Evolutionary conservation across 208 protist species (phyloP).

Genomic region (Trypanosoma grayi): DNA sequence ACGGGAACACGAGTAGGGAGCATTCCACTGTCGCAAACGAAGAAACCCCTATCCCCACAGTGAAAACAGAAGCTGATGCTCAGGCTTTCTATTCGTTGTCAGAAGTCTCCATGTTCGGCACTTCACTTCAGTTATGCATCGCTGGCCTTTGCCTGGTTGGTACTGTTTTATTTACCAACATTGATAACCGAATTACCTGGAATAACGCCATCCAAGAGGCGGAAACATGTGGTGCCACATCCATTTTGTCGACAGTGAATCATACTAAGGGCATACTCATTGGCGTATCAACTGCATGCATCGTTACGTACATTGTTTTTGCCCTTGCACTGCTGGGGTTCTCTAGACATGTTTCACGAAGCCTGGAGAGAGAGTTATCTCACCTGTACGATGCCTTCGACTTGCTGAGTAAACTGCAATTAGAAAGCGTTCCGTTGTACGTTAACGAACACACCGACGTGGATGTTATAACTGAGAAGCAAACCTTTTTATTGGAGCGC

Average conservation of each 20-base stretch:
- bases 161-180: constrained; percentile 4
- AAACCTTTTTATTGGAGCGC: constrained; percentile 7
- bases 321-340: not conserved
- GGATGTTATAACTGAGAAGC: constrained; percentile 3
- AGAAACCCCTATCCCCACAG: not conserved
- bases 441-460: constrained; percentile 10
- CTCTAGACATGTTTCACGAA: not conserved
- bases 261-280: constrained; percentile 2
- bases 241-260: not conserved
- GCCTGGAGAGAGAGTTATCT: not conserved
- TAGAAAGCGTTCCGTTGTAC: constrained; percentile 10
- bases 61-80: not conserved
- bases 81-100: constrained; percentile 2
- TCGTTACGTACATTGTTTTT: constrained; percentile 11
- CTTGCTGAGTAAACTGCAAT: not conserved
- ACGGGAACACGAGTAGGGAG: too few species aligned
- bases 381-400: constrained; percentile 8
- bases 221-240: not conserved
- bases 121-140: constrained; percentile 2
- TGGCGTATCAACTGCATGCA: not conserved
- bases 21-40: not conserved
- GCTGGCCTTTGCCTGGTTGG: constrained; percentile 1
- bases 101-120: not conserved
- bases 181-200: not conserved
- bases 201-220: not conserved